phyloP scores from a whole-genome alignment of 176 grass and related monocot genomes.

The Musa troglodytarum region DNA sequence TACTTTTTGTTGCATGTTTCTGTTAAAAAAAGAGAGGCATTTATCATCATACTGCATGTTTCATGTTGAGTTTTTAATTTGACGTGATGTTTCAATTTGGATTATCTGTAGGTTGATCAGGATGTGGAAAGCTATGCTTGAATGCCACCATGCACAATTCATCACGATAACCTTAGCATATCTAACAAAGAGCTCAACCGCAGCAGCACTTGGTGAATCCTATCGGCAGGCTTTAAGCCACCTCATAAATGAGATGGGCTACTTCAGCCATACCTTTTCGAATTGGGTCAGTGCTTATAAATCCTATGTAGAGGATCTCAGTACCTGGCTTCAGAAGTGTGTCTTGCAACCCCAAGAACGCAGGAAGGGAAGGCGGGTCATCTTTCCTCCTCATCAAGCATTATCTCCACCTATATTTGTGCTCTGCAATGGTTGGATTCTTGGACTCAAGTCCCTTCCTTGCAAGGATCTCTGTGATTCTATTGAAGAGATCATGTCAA shows the following conservation, averaged over 20 bases:
- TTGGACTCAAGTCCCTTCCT: slow-evolving; percentile 40
- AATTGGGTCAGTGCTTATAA: slow-evolving; percentile 52
- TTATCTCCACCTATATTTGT: slow-evolving; percentile 81
- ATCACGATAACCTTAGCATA: slow-evolving; percentile 94
- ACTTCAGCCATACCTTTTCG: slow-evolving; percentile 49
- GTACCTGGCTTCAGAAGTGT: slow-evolving; percentile 83
- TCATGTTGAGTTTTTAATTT: too few relatives aligned
- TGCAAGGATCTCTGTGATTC: slow-evolving; percentile 42
- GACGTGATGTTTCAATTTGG: too few relatives aligned
- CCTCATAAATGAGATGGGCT: slow-evolving; percentile 50
- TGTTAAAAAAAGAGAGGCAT: too few relatives aligned
- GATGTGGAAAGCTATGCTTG: slow-evolving; percentile 96
- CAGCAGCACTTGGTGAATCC: slow-evolving; percentile 26
- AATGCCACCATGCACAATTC: slow-evolving; percentile 93
- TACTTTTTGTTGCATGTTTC: too few relatives aligned
- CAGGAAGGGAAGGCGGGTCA: slow-evolving; percentile 32
- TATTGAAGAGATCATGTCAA: slow-evolving; percentile 29
- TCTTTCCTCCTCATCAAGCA: slow-evolving; percentile 74
- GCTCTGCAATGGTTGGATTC: slow-evolving; percentile 54
- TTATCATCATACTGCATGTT: too few relatives aligned
- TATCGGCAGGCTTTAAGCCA: slow-evolving; percentile 35
- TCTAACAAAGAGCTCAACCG: slow-evolving; percentile 39
- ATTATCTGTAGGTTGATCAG: slow-evolving; percentile 55
- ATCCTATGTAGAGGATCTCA: slow-evolving; percentile 47
- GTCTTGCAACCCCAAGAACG: slow-evolving; percentile 62